Percentiles rank a stretch among this genome's conserved stretches.
These are phyloP conservation scores for Plasmodium yoelii DNA, from an alignment of 169 alveolate genomes.

Conservation along the genomic window DNA sequence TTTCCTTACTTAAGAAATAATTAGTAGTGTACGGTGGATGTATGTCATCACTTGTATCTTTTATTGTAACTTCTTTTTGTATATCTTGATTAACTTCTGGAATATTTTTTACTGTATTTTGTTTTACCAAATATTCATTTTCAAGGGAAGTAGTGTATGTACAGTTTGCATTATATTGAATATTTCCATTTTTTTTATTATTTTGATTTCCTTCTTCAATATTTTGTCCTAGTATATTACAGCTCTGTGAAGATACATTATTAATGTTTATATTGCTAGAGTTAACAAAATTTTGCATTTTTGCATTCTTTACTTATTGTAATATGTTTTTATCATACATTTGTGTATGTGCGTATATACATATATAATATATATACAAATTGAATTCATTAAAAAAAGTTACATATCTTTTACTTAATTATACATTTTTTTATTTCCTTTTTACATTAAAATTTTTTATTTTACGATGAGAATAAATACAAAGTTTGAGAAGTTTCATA, in stretches of 20 bases:
- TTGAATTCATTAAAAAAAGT: too few species aligned
- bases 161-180: background rate
- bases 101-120: constrained; percentile 3
- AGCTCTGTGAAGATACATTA: constrained; percentile 31
- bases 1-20: constrained; percentile 11
- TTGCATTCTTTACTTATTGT: constrained; percentile 15
- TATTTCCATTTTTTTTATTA: background rate
- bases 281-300: constrained; percentile 58
- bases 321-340: background rate
- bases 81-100: background rate
- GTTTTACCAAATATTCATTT: constrained; percentile 18
- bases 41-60: constrained; percentile 7
- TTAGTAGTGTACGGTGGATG: background rate
- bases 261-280: constrained; percentile 3
- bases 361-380: background rate
- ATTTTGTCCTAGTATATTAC: constrained; percentile 7
- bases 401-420: background rate
- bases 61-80: constrained; percentile 23
- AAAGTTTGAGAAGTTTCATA: background rate
- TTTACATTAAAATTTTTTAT: constrained; percentile 2
- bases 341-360: constrained; percentile 1
- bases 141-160: background rate
- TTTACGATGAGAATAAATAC: background rate
- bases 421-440: background rate
- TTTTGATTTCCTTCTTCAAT: constrained; percentile 6